Percentiles rank a stretch among this genome's conserved stretches.
phyloP scores from a whole-genome alignment of 129 eudicot species.

The Mikania micrantha region DNA sequence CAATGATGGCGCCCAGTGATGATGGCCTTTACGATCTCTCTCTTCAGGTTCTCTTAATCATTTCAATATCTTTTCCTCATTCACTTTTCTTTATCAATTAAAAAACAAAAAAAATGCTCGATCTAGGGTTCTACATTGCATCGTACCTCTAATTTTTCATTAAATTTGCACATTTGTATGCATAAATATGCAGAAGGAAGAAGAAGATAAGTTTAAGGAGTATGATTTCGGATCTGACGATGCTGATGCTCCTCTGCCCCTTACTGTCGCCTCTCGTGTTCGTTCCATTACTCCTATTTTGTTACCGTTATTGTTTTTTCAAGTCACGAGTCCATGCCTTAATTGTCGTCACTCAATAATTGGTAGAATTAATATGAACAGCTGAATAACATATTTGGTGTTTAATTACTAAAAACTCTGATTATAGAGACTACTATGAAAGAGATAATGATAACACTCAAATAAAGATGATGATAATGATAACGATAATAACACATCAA shows the following conservation, averaged over 20 bases:
- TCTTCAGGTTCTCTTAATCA: constrained; percentile 34
- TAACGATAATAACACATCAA: too few species aligned
- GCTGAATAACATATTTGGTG: too few species aligned
- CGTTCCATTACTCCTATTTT: not conserved
- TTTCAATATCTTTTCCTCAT: constrained; percentile 9
- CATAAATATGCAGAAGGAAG: constrained; percentile 65
- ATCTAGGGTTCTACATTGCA: constrained; percentile 36
- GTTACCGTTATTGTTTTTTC: not conserved
- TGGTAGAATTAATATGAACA: too few species aligned
- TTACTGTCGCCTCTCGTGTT: constrained; percentile 84
- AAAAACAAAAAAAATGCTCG: constrained; percentile 4
- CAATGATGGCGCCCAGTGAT: constrained; percentile 38
- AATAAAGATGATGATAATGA: too few species aligned
- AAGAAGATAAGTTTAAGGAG: constrained; percentile 48
- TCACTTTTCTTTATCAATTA: constrained; percentile 13
- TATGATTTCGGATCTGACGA: constrained; percentile 62
- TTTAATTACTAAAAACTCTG: too few species aligned
- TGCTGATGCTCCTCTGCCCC: constrained; percentile 60
- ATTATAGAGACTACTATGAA: too few species aligned
- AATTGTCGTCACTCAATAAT: not conserved
- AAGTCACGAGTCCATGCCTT: not conserved
- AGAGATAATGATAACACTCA: too few species aligned
- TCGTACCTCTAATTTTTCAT: not conserved
- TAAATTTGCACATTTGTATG: constrained; percentile 3
- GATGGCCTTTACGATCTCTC: constrained; percentile 27